Base-by-base conservation (phyloP, 2,329 filamentous ascomycete species). In the Pezicula radicicola region DNA sequence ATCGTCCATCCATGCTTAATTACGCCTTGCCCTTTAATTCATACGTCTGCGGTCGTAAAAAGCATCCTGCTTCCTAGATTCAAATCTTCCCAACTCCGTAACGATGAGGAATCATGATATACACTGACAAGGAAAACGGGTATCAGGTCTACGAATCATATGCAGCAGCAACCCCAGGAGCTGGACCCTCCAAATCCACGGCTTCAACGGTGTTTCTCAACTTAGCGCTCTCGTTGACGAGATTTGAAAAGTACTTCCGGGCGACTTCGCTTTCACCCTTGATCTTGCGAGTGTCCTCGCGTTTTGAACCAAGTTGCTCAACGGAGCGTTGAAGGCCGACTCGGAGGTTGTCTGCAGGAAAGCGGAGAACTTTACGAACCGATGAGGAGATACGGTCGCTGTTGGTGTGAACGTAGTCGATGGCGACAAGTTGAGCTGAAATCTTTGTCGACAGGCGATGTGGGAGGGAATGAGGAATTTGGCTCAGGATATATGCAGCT, bases 381-480 rank as follows among this genome's bases (percentile, higher is more conserved):
- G 95, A 88, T 25, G 83, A 80, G 19, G 89, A 87, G 64, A 99
- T 95, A 49, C 94, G 89, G 16, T 81, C 77, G 42, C 91, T 84
- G 73, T 99, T 99, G 59, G 83, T 74, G 70, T 99, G 94, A 1
- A 94, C 89, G 67, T 97, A 99, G 73, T 99, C 94, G 65, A 96
- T 84, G 16, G 88, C 81, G 7, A 81, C 75, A 36, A 99, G 84
- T 63, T 91, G 89, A 30, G 83, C 76, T 2, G 91, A 87, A 53
- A 99, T 88, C 73, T 97, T 97, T 64, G 80, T 80, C 40, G 88
- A 87, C 6, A 99, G 82, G 10, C 91, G 91, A 49, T 87, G 87
- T 2, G 94, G 94, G 0, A 99, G 83, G 1, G 93, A 94, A 49
- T 87, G 83, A 18, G 94, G 94, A 57, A 99, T 95, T 57, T 93